Conservation (phyloP, 352 stramenopile species). For the Discostella stelligera region DNA sequence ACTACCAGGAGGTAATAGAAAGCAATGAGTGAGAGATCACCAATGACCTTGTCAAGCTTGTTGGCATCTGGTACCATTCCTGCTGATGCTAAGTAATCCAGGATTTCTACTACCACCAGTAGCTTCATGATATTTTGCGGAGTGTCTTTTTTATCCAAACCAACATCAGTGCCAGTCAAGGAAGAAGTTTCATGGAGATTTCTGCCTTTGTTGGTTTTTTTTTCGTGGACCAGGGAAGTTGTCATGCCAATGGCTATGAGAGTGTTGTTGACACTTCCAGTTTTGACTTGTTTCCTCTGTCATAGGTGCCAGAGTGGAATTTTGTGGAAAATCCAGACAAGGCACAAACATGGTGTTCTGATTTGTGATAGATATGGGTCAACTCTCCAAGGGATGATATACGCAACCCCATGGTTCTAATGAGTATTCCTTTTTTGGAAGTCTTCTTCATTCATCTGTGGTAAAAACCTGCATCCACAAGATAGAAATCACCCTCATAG, state of each 20-base stretch:
- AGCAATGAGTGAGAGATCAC: background rate
- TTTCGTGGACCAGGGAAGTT: background rate
- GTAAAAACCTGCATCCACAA: too few species aligned
- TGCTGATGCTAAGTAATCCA: constrained; percentile 1
- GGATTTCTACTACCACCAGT: constrained; percentile 18
- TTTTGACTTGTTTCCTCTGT: background rate
- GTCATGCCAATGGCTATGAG: background rate
- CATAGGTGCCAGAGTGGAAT: background rate
- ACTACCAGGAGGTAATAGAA: constrained; percentile 1
- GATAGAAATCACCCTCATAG: too few species aligned
- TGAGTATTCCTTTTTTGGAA: too few species aligned
- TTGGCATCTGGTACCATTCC: background rate
- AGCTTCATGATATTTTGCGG: constrained; percentile 17
- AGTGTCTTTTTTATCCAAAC: background rate
- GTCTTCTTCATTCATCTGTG: too few species aligned
- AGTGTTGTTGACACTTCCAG: background rate
- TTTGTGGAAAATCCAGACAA: background rate
- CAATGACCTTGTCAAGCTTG: background rate
- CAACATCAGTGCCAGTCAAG: background rate
- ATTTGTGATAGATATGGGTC: too few species aligned
- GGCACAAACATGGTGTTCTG: background rate
- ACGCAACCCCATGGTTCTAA: too few species aligned
- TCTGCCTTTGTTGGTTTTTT: background rate
- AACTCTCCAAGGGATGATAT: too few species aligned
- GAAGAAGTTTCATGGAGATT: background rate